Percentiles rank a stretch among this genome's conserved stretches.
Evolutionary conservation across 2,329 filamentous ascomycete species (phyloP).

Genomic region (Aspergillus quadricinctus): DNA sequence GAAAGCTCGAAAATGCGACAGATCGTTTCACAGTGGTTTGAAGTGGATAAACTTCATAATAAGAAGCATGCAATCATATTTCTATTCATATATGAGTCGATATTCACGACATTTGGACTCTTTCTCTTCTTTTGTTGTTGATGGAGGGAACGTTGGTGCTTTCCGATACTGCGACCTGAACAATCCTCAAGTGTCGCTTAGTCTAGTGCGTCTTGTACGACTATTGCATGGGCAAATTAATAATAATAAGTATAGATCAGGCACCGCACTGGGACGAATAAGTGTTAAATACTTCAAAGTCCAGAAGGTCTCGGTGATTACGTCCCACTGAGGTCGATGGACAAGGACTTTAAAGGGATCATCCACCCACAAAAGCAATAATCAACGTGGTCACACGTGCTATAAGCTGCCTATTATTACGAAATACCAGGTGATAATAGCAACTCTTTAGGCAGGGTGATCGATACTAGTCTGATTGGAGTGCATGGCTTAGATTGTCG

Average conservation of each 20-base stretch:
- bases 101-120: not conserved
- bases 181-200: not conserved
- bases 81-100: not conserved
- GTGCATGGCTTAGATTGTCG: not conserved
- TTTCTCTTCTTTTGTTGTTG: not conserved
- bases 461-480: not conserved
- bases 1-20: slow-evolving; percentile 4
- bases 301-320: slow-evolving; percentile 2
- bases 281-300: not conserved
- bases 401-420: not conserved
- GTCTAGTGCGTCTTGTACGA: not conserved
- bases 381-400: not conserved
- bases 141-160: not conserved
- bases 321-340: slow-evolving; percentile 1
- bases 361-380: not conserved
- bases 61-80: not conserved
- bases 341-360: not conserved
- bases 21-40: slow-evolving; percentile 12
- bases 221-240: not conserved
- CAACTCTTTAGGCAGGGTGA: not conserved
- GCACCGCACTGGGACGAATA: slow-evolving; percentile 14
- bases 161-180: not conserved
- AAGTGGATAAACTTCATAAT: not conserved
- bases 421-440: not conserved
- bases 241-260: slow-evolving; percentile 10